Percentiles rank a stretch among this genome's conserved stretches.
Conservation (phyloP, 2,329 filamentous ascomycete species). For the Dothideomycetidae sp. region DNA sequence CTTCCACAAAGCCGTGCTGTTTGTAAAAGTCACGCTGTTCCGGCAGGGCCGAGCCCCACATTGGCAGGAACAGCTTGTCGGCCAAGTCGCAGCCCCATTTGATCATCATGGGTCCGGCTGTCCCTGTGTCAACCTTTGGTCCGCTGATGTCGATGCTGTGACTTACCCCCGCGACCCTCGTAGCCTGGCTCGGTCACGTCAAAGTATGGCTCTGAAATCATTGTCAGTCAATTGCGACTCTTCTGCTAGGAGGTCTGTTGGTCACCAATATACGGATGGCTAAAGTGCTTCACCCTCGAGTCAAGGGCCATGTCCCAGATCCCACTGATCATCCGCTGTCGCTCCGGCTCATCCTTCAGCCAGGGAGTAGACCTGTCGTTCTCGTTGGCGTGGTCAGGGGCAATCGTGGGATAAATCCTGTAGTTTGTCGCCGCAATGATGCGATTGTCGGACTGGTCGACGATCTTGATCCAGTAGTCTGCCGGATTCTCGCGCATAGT, state of each 20-base stretch:
- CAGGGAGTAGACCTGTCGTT: constrained; percentile 9
- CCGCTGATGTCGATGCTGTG: neutral
- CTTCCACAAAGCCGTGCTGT: constrained; percentile 16
- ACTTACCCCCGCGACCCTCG: constrained; percentile 21
- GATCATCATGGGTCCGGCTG: constrained; percentile 23
- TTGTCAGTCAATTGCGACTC: neutral
- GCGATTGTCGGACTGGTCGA: constrained; percentile 15
- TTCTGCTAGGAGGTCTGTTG: neutral
- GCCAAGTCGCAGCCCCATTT: constrained; percentile 25
- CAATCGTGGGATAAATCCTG: constrained; percentile 16
- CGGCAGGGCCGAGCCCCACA: constrained; percentile 18
- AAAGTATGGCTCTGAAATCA: constrained; percentile 21
- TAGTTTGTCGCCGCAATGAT: constrained; percentile 21
- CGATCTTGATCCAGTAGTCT: constrained; percentile 20
- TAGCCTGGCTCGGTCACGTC: constrained; percentile 24
- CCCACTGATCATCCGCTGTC: constrained; percentile 5
- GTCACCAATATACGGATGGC: constrained; percentile 14
- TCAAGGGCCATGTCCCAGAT: constrained; percentile 9
- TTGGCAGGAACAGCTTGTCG: constrained; percentile 19
- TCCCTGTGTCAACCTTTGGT: neutral
- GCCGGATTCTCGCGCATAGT: constrained; percentile 14
- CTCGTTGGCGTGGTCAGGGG: constrained; percentile 9
- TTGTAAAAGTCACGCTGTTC: constrained; percentile 17
- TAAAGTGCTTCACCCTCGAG: constrained; percentile 9
- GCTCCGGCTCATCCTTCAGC: constrained; percentile 10